Percentiles rank a stretch among this genome's conserved stretches.
Evolutionary conservation across 352 stramenopile species (phyloP).

Genomic region (Pythium biforme): DNA sequence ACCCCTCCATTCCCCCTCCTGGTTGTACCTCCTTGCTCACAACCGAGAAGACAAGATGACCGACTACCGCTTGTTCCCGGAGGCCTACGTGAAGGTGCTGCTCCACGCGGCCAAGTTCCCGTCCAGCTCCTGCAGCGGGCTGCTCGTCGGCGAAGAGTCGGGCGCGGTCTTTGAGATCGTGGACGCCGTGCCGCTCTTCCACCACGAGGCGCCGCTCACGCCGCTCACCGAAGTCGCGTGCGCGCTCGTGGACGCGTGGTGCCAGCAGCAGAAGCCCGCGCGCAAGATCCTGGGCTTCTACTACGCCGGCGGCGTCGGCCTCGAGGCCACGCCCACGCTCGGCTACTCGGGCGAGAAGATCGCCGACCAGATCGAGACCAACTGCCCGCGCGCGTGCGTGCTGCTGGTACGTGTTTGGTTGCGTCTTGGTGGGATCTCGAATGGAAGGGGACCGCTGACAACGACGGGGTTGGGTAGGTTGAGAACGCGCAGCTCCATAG

Average conservation of each 20-base stretch:
- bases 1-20: background rate
- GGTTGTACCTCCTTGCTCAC: background rate
- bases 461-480: no score
- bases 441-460: no score
- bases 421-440: no score
- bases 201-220: constrained; percentile 66
- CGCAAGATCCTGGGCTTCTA: constrained; percentile 72
- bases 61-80: constrained; percentile 61
- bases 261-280: constrained; percentile 29
- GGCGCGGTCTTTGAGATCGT: constrained; percentile 44
- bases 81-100: constrained; percentile 74
- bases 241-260: constrained; percentile 64
- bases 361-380: constrained; percentile 62
- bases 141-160: constrained; percentile 59
- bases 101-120: constrained; percentile 70
- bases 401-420: constrained; percentile 37
- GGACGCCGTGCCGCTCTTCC: constrained; percentile 77
- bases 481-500: constrained; percentile 58
- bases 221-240: constrained; percentile 68
- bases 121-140: constrained; percentile 39
- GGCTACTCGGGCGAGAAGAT: constrained; percentile 61
- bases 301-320: constrained; percentile 38
- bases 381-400: constrained; percentile 69
- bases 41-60: constrained; percentile 36
- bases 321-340: constrained; percentile 37